Percentiles rank a stretch among this genome's conserved stretches.
These are phyloP conservation scores for Candida krabiensis DNA, from an alignment of 805 yeast species.

Conservation along the genomic window DNA sequence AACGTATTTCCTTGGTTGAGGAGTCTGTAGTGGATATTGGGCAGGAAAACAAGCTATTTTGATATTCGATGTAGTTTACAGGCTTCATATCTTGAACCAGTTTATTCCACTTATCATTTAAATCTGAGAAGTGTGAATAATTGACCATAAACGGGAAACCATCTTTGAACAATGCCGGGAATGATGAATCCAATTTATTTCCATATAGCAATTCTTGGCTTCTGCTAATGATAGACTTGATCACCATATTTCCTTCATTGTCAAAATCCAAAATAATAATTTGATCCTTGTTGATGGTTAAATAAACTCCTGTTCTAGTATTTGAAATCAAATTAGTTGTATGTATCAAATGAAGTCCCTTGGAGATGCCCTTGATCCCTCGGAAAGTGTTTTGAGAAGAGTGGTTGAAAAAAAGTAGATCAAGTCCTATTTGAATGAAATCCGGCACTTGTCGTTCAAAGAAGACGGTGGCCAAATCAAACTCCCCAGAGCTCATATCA, in stretches of 20 bases:
- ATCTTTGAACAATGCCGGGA: slow-evolving; percentile 3
- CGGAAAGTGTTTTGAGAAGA: slow-evolving; percentile 16
- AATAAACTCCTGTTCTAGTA: slow-evolving; percentile 40
- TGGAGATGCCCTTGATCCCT: slow-evolving; percentile 53
- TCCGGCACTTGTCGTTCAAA: slow-evolving; percentile 15
- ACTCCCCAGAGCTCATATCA: slow-evolving; percentile 2
- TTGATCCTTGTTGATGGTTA: slow-evolving; percentile 34
- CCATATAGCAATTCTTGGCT: slow-evolving; percentile 6
- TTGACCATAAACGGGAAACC: slow-evolving; percentile 23
- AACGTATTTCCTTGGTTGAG: slow-evolving; percentile 48
- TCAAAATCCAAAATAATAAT: slow-evolving; percentile 9
- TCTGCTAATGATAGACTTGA: slow-evolving; percentile 9
- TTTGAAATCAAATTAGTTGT: slow-evolving; percentile 40
- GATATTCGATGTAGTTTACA: slow-evolving; percentile 11
- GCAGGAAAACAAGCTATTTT: slow-evolving; percentile 9
- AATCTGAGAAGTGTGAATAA: slow-evolving; percentile 19
- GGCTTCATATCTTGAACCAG: slow-evolving; percentile 13
- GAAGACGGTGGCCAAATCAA: slow-evolving; percentile 13
- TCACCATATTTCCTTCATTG: slow-evolving; percentile 30
- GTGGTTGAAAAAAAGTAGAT: slow-evolving; percentile 22
- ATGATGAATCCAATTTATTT: neutral
- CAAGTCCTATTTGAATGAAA: slow-evolving; percentile 23
- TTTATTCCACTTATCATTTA: slow-evolving; percentile 29
- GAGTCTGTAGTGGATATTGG: slow-evolving; percentile 48
- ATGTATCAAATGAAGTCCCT: slow-evolving; percentile 58